Conservation (phyloP, 2,329 filamentous ascomycete species). For the Trichophyton simii region DNA sequence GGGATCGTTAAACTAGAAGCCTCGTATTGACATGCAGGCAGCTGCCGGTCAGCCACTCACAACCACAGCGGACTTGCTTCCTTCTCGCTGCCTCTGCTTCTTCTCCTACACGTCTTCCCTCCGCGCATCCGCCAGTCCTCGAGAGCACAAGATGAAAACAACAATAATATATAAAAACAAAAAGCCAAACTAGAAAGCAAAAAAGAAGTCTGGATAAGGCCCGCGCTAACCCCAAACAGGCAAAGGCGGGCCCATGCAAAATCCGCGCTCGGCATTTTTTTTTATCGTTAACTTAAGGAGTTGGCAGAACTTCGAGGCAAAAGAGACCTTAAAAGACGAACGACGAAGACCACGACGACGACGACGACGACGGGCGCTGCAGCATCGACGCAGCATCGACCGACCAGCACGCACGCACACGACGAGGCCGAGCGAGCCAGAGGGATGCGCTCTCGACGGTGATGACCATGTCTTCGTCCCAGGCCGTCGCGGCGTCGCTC, state of each 20-base stretch:
- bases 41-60: no score
- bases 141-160: not conserved
- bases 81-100: no score
- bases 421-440: no score
- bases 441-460: constrained; percentile 9
- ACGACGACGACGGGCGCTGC: no score
- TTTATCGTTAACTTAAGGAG: not conserved
- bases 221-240: not conserved
- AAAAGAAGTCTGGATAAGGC: not conserved
- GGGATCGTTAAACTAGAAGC: not conserved
- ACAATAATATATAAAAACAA: not conserved
- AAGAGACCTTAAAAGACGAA: not conserved
- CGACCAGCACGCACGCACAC: no score
- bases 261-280: not conserved
- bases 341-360: not conserved
- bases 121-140: no score
- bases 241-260: not conserved
- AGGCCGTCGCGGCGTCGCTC: constrained; percentile 37
- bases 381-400: no score
- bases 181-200: not conserved
- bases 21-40: not conserved
- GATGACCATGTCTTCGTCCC: constrained; percentile 31
- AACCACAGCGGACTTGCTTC: no score
- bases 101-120: no score
- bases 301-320: not conserved